phyloP scores from a whole-genome alignment of 495 filamentous ascomycete genomes.

The Geoglossum glabrum region DNA sequence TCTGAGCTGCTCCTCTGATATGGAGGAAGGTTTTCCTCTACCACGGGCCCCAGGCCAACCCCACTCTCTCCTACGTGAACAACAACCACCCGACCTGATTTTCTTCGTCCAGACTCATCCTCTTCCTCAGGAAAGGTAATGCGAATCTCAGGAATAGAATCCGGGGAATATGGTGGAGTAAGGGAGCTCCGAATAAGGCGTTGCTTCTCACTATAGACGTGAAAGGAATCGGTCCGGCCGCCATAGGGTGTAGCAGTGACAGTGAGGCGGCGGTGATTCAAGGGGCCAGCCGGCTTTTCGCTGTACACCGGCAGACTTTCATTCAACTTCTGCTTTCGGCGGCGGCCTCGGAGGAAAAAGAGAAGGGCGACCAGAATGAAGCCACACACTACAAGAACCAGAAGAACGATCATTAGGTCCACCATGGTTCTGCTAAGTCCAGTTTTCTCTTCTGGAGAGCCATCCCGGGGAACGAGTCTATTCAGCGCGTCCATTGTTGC shows the following conservation, averaged over 20 bases:
- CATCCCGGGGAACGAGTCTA: slow-evolving; percentile 30
- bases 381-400: slow-evolving; percentile 52
- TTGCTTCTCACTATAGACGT: slow-evolving; percentile 54
- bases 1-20: slow-evolving; percentile 59
- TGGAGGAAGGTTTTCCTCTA: slow-evolving; percentile 62
- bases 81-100: slow-evolving; percentile 75
- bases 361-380: slow-evolving; percentile 45
- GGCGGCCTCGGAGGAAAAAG: slow-evolving; percentile 47
- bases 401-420: slow-evolving; percentile 57
- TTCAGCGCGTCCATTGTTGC: slow-evolving; percentile 28
- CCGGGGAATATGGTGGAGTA: slow-evolving; percentile 58
- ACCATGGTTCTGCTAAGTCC: slow-evolving; percentile 34
- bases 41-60: slow-evolving; percentile 69
- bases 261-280: slow-evolving; percentile 44
- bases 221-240: slow-evolving; percentile 39
- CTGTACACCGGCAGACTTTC: slow-evolving; percentile 37
- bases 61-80: slow-evolving; percentile 77
- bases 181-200: slow-evolving; percentile 52
- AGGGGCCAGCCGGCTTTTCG: slow-evolving; percentile 23
- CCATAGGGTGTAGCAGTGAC: slow-evolving; percentile 33
- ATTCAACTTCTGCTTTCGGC: slow-evolving; percentile 23
- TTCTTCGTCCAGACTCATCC: slow-evolving; percentile 57
- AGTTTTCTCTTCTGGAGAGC: slow-evolving; percentile 19
- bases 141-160: slow-evolving; percentile 74
- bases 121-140: slow-evolving; percentile 96